Base-by-base conservation (phyloP, 345 rosid species). In the Clarkia xantiana region DNA sequence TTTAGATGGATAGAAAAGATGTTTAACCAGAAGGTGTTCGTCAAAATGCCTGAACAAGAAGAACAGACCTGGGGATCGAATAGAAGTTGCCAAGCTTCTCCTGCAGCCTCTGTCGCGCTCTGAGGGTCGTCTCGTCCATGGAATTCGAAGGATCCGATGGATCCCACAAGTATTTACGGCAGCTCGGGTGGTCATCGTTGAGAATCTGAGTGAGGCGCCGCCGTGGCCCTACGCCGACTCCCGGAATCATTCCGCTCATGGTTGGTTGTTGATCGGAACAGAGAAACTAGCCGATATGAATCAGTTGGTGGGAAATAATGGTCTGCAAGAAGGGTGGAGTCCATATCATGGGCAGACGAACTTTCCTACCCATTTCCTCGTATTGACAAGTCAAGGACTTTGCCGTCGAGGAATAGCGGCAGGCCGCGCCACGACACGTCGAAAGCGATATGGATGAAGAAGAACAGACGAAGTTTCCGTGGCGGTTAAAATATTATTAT, bases 71-170 rank as follows among this genome's bases (percentile, higher is more conserved):
- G 9, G 51, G 14, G 34, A 16, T 12, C 0, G 51, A 12, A 48
- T 48, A 4, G 16, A 48, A 16, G 39, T 48, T 12, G 51, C 39
- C 51, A 38, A 48, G 51, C 51, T 48, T 48, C 16, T 23, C 17
- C 39, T 18, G 16, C 51, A 48, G 51, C 25, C 39, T 22, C 10
- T 16, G 51, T 1, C 51, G 51, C 4, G 51, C 51, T 38, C 23
- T 48, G 38, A 48, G 17, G 39, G 51, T 17, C 17, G 51, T 22
- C 29, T 48, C 39, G 39, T 48, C 39, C 39, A 48, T 12, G 9
- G 51, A 48, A 17, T 17, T 48, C 39, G 38, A 13, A 15, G 11
- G 51, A 10, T 23, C 51, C 39, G 3, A 14, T 15, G 15, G 25
- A 9, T 22, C 39, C 10, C 39, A 14, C 10, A 48, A 22, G 39